Evolutionary conservation across 2,329 filamentous ascomycete species (phyloP).

Genomic region (Elsinoe perseae): DNA sequence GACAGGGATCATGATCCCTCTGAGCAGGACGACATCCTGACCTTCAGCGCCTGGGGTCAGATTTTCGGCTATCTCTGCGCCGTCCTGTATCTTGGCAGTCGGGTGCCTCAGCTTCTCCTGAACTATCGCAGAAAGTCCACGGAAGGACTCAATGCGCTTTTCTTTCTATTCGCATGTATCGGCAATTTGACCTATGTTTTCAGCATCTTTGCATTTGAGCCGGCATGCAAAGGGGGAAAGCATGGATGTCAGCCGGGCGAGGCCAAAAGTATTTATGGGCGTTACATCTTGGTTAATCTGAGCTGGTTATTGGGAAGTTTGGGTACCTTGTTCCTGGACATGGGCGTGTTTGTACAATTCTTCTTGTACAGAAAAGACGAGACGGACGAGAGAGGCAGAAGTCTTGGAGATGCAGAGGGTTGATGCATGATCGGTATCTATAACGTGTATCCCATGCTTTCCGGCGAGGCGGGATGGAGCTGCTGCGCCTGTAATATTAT

Average conservation of each 20-base stretch:
- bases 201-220: conserved; percentile 84
- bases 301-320: conserved; percentile 87
- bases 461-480: not conserved
- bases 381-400: conserved; percentile 27
- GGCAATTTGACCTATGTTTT: conserved; percentile 92
- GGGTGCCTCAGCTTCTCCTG: conserved; percentile 81
- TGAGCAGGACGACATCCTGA: conserved; percentile 44
- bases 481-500: not conserved
- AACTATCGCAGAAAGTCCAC: conserved; percentile 91
- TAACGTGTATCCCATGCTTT: not conserved
- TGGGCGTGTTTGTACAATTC: conserved; percentile 84
- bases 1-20: conserved; percentile 24
- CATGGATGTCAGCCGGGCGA: conserved; percentile 58
- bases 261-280: conserved; percentile 58
- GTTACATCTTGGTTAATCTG: conserved; percentile 81
- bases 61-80: conserved; percentile 92
- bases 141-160: conserved; percentile 85
- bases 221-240: conserved; percentile 48
- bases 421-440: not conserved
- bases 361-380: conserved; percentile 64
- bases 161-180: conserved; percentile 93
- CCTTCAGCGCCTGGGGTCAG: conserved; percentile 73
- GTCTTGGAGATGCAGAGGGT: not conserved
- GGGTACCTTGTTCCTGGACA: conserved; percentile 76
- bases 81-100: conserved; percentile 76